Conservation (phyloP, 1,284 basidiomycete species). For the Trametes versicolor region DNA sequence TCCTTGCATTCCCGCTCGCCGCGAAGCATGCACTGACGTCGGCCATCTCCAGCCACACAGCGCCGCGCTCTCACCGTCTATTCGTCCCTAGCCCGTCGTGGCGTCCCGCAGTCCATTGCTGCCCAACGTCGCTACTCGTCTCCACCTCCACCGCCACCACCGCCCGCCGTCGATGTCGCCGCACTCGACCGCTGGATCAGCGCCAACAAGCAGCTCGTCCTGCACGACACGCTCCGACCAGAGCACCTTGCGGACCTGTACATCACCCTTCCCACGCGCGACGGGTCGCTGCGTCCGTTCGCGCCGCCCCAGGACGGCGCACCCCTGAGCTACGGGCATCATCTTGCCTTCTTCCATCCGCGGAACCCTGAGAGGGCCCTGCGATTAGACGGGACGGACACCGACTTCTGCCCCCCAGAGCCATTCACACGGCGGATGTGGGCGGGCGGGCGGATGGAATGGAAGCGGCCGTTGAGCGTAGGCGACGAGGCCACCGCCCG, state of each 20-base stretch:
- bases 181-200: conserved; percentile 63
- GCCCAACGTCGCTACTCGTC: conserved; percentile 34
- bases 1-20: conserved; percentile 24
- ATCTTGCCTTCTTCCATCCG: conserved; percentile 81
- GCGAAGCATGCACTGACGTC: conserved; percentile 26
- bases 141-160: conserved; percentile 20
- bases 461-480: conserved; percentile 66
- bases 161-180: conserved; percentile 29
- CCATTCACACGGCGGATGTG: conserved; percentile 87
- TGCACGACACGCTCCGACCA: conserved; percentile 56
- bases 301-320: conserved; percentile 52
- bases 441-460: conserved; percentile 80
- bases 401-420: conserved; percentile 74
- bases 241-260: conserved; percentile 69
- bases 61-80: conserved; percentile 31
- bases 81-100: conserved; percentile 24
- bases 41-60: conserved; percentile 24
- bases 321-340: conserved; percentile 69
- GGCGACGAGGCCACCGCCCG: conserved; percentile 63
- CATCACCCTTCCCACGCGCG: conserved; percentile 76
- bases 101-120: conserved; percentile 26
- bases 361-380: conserved; percentile 66
- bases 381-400: conserved; percentile 77
- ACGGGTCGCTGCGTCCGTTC: conserved; percentile 57
- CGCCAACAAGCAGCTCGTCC: conserved; percentile 51